A percentile compares a stretch with the other conserved stretches of the same genome.
phyloP scores from a whole-genome alignment of 306 rosid genomes.

The Ziziphus jujuba region DNA sequence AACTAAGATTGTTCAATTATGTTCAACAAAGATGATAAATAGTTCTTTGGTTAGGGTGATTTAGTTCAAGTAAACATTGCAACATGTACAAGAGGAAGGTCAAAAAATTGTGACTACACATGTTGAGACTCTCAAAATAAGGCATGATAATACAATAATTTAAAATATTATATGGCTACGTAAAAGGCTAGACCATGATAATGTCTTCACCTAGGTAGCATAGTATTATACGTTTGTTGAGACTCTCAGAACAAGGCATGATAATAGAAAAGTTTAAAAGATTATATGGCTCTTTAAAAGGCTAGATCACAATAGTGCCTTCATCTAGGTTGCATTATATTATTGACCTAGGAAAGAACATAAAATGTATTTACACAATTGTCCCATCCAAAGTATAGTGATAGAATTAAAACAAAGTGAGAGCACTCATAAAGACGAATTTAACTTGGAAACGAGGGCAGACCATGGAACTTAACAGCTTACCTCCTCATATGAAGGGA shows the following conservation, averaged over 20 bases:
- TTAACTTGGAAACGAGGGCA: conserved; percentile 10
- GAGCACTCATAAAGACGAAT: conserved; percentile 1
- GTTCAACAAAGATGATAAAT: not conserved
- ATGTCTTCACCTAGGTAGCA: not conserved
- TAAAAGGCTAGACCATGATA: not conserved
- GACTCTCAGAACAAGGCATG: not conserved
- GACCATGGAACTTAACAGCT: conserved; percentile 9
- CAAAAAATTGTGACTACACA: not conserved
- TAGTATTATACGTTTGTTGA: too few species aligned
- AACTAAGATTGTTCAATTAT: not conserved
- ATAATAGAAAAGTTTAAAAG: not conserved
- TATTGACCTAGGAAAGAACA: not conserved
- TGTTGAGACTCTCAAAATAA: not conserved
- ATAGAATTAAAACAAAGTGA: conserved; percentile 9
- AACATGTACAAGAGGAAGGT: not conserved
- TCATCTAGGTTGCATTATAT: not conserved
- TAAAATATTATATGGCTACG: not conserved
- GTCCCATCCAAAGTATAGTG: not conserved
- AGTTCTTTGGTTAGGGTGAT: not conserved
- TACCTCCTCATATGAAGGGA: conserved; percentile 64
- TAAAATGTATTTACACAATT: not conserved
- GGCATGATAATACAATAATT: not conserved
- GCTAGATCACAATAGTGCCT: not conserved
- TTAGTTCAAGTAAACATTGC: not conserved
- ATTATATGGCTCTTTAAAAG: not conserved